phyloP scores from a whole-genome alignment of 371 early-diverging fungal genomes.

The Mucor plumbeus region DNA sequence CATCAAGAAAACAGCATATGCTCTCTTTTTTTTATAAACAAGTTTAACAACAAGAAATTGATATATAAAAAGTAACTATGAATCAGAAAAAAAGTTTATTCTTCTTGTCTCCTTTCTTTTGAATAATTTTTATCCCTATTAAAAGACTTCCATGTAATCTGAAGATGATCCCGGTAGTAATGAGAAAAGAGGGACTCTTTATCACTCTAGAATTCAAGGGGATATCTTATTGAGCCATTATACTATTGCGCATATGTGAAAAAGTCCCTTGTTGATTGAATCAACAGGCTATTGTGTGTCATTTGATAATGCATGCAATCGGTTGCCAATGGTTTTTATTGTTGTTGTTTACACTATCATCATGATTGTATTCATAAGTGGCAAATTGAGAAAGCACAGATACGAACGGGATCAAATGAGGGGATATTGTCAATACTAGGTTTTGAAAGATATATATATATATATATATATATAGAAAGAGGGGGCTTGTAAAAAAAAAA shows the following conservation, averaged over 20 bases:
- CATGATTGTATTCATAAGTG: background rate
- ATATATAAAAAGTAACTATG: background rate
- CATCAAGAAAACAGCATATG: background rate
- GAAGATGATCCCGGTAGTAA: background rate
- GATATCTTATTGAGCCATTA: background rate
- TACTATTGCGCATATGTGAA: background rate
- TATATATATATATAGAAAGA: background rate
- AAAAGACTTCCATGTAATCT: background rate
- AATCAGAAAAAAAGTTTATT: background rate
- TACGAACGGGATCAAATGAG: background rate
- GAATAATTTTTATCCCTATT: background rate
- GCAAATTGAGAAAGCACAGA: conserved; percentile 2
- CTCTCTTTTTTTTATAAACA: background rate
- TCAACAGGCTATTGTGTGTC: background rate
- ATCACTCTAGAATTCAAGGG: background rate
- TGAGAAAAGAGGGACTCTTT: background rate
- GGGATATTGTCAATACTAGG: background rate
- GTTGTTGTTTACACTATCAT: conserved; percentile 3
- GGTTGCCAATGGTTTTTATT: background rate
- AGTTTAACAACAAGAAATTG: background rate
- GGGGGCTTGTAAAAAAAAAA: background rate
- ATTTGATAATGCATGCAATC: conserved; percentile 2
- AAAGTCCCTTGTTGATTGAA: background rate
- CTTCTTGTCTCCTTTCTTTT: conserved; percentile 2
- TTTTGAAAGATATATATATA: background rate